These are phyloP conservation scores for Termitomyces heimii DNA, from an alignment of 768 basidiomycete species.

Conservation along the genomic window DNA sequence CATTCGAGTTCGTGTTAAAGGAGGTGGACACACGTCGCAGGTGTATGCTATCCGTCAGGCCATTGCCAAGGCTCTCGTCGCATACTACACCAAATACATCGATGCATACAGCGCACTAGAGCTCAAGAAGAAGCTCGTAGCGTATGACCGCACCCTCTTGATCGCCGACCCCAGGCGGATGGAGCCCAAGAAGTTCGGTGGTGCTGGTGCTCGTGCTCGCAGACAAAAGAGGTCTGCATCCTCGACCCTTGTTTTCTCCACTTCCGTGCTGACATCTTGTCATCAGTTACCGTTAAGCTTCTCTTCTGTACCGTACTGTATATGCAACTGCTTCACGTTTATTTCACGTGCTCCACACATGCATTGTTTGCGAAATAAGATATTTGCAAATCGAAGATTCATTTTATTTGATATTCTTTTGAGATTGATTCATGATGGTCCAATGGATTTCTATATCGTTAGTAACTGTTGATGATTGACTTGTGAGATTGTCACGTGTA, in stretches of 20 bases:
- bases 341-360: constrained; percentile 29
- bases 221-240: constrained; percentile 83
- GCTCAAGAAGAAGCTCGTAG: constrained; percentile 95
- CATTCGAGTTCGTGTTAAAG: constrained; percentile 96
- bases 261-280: constrained; percentile 6
- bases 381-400: neutral
- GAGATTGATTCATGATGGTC: neutral
- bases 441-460: neutral
- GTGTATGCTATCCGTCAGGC: constrained; percentile 99
- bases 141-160: constrained; percentile 87
- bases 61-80: constrained; percentile 95
- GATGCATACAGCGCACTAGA: constrained; percentile 97
- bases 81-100: constrained; percentile 98
- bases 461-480: neutral
- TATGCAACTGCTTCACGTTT: constrained; percentile 39
- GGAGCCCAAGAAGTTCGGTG: constrained; percentile 99
- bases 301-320: constrained; percentile 23
- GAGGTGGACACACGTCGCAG: constrained; percentile 99
- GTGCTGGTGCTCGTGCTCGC: constrained; percentile 95
- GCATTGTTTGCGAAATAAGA: constrained; percentile 25
- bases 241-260: neutral
- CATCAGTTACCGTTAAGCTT: constrained; percentile 72
- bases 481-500: constrained; percentile 2
- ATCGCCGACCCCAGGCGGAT: constrained; percentile 95
- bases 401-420: neutral